A percentile compares a stretch with the other conserved stretches of the same genome.
These are phyloP conservation scores for Gaeumannomyces sp. DNA, from an alignment of 2,329 filamentous ascomycete species.

Conservation along the genomic window DNA sequence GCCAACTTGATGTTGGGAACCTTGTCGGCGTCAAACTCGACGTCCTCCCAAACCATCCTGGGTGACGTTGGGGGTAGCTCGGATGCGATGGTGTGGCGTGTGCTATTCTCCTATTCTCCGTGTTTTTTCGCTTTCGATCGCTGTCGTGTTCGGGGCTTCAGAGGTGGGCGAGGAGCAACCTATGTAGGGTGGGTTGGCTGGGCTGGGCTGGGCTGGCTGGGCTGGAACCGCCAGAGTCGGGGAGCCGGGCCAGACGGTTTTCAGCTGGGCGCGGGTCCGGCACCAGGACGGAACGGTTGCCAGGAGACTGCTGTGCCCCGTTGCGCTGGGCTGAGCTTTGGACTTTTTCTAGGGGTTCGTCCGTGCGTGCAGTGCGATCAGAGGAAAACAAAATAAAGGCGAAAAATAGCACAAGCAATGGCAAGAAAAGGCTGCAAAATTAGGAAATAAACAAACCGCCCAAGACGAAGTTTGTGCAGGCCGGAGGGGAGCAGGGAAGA, in stretches of 20 bases:
- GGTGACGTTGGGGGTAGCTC: neutral
- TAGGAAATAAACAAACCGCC: neutral
- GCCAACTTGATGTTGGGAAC: constrained; percentile 51
- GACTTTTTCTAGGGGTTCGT: constrained; percentile 1
- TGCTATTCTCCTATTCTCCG: neutral
- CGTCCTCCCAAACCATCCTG: constrained; percentile 34
- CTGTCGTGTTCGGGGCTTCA: neutral
- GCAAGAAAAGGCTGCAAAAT: neutral
- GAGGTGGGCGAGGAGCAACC: neutral
- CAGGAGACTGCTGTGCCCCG: neutral
- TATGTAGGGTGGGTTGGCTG: neutral
- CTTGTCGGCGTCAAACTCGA: constrained; percentile 48
- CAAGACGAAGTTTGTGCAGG: neutral
- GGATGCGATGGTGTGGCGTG: neutral
- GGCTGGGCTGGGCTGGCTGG: neutral
- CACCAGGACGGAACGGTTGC: neutral
- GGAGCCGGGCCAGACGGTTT: neutral
- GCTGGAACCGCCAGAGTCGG: neutral
- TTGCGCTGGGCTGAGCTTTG: neutral
- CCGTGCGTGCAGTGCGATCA: neutral
- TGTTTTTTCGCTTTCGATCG: neutral
- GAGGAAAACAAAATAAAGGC: neutral
- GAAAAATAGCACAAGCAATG: neutral
- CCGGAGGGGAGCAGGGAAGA: neutral
- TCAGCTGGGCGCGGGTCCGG: neutral